Evolutionary conservation across 768 basidiomycete genomes (phyloP), one percentile per base, ranked within the genome.

Genomic region (Kwoniella dejecticola): DNA sequence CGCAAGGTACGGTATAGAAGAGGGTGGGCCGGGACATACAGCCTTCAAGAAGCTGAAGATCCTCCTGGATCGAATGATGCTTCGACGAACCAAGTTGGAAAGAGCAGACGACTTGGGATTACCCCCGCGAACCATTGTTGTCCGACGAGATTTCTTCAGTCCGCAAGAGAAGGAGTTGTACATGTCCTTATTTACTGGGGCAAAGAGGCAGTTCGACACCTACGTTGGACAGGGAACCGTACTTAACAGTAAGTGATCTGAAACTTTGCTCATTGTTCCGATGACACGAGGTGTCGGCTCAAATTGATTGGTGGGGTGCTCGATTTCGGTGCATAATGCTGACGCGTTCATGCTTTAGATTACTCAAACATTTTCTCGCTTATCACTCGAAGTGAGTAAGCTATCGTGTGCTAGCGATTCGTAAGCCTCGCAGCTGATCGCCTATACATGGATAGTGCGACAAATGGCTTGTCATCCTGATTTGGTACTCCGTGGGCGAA

Each of bases 91-190:
- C 27, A 81, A 97, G 88, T 82, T 97, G 45, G 90, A 99, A 85
- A 85, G 89, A 57, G 95, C 95, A 1, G 96, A 99, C 73, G 96
- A 99, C 76, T 85, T 99, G 23, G 96, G 92, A 5, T 80, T 98
- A 19, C 96, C 96, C 7, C 96, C 96, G 6, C 84, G 96, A 38
- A 93, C 87, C 0, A 89, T 99, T 21, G 83, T 90, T 48, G 87
- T 99, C 59, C 85, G 91, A 44, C 82, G 87, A 52, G 95, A 98
- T 77, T 89, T 88, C 78, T 98, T 98, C 82, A 93, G 90, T 66
- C 89, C 91, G 0, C 94, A 96, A 79, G 96, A 99, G 81, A 97
- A 93, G 76, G 96, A 99, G 70, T 81, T 97, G 3, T 96, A 95
- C 76, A 83, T 87, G 31, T 91, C 90, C 1, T 81, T 99, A 26